phyloP scores from a whole-genome alignment of 1,139 yeast genomes.

The Protomyces inundatus region DNA sequence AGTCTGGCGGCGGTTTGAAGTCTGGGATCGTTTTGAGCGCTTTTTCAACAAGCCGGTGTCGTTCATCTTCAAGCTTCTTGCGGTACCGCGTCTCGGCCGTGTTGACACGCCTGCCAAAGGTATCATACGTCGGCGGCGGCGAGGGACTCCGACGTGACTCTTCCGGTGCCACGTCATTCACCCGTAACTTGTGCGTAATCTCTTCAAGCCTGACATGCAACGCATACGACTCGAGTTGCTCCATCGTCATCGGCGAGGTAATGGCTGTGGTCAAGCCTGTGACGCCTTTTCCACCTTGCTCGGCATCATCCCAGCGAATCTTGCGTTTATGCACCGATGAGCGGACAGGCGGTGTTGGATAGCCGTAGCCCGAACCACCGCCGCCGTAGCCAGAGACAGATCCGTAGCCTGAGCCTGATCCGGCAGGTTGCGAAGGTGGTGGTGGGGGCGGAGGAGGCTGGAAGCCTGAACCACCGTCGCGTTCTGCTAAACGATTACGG shows the following conservation, averaged over 20 bases:
- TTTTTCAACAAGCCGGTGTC: conserved; percentile 67
- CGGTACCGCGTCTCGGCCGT: conserved; percentile 68
- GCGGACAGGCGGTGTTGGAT: conserved; percentile 20
- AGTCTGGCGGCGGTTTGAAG: conserved; percentile 75
- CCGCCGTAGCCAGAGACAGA: not conserved
- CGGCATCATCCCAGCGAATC: conserved; percentile 39
- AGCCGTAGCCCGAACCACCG: not conserved
- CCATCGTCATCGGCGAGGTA: conserved; percentile 62
- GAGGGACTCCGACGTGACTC: conserved; percentile 57
- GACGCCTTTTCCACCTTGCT: conserved; percentile 35
- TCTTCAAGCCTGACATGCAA: conserved; percentile 73
- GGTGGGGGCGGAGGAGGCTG: conserved; percentile 31
- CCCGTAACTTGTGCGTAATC: conserved; percentile 55
- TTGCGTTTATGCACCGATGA: conserved; percentile 21
- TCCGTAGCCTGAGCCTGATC: not conserved
- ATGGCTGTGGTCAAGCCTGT: conserved; percentile 43
- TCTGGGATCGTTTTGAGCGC: conserved; percentile 72
- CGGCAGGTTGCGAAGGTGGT: conserved; percentile 23
- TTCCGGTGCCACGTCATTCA: conserved; percentile 44
- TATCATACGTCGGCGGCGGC: conserved; percentile 90
- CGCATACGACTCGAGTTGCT: conserved; percentile 80
- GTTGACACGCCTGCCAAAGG: conserved; percentile 73
- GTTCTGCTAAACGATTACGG: conserved; percentile 32
- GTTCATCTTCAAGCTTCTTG: conserved; percentile 64
- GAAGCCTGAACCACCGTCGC: conserved; percentile 15